Base-by-base conservation (phyloP, 331 rosid species). In the Erythrophleum ivorense region DNA sequence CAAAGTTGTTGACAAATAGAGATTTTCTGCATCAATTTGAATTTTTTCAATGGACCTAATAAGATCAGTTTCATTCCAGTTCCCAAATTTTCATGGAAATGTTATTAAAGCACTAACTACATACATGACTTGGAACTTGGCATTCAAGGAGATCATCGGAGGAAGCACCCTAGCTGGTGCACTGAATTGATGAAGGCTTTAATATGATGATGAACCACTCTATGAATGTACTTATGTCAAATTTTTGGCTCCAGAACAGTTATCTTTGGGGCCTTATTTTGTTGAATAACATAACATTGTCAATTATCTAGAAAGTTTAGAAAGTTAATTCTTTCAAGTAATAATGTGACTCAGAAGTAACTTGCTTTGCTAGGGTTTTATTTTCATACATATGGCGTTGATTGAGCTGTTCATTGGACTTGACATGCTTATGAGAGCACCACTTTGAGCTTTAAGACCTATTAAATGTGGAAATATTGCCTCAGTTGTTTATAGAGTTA, bases 91-190 rank as follows among this genome's bases (percentile, higher is more conserved):
- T 48, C 52, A 48, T 9, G 12, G 11, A 45, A 45, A 45, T 38
- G 49, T 6, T 45, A 45, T 45, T 45, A 9, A 45, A 6, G 49
- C 7, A 9, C 12, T 48, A 15, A 40, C 49, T 57, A 41, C 43
- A 43, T 46, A 0, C 57, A 13, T 75, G 70, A 41, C 41, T 77
- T 62, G 18, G 24, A 54, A 41, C 41, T 77, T 63, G 18, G 24
- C 19, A 58, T 75, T 75, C 31, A 50, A 65, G 49, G 79, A 58
- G 53, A n/a, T 38, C 65, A n/a, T 77, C 49, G 24, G 81, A 63
- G 62, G 62, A 77, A 63, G 29, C 16, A 15, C 1, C 71, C 66
- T 38, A 10, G 57, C 40, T 38, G 19, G 9, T 55, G 38, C 21
- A 34, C 43, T 74, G 33, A 57, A 58, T 58, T 16, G 63, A 52